phyloP scores from a whole-genome alignment of 2,329 filamentous ascomycete genomes.

The Ophiostoma sp. region DNA sequence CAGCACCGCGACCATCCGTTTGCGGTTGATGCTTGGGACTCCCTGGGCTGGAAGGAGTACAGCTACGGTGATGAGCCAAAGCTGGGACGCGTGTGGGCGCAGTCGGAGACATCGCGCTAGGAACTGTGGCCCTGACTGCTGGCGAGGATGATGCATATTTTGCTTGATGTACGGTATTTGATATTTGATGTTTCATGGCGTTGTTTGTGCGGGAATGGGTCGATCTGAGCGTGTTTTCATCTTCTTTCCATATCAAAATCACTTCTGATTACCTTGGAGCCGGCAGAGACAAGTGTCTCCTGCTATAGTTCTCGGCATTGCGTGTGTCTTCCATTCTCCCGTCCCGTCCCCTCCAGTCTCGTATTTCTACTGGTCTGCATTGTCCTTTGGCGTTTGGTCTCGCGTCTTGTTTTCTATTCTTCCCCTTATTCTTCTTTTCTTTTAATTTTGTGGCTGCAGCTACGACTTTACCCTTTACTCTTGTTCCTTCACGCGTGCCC shows the following conservation, averaged over 20 bases:
- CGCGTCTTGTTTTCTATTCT: slow-evolving; percentile 13
- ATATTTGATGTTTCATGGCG: background rate
- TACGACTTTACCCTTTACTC: background rate
- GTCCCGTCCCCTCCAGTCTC: background rate
- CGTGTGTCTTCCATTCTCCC: background rate
- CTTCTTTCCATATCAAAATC: slow-evolving; percentile 1
- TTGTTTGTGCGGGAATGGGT: background rate
- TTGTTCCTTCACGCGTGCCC: background rate
- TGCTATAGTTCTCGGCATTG: background rate
- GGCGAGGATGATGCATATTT: background rate
- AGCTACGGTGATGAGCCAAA: slow-evolving; percentile 13
- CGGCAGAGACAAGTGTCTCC: background rate
- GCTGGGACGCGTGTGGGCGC: slow-evolving; percentile 22
- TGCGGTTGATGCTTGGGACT: slow-evolving; percentile 25
- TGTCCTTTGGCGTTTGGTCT: slow-evolving; percentile 22
- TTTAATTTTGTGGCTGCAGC: background rate
- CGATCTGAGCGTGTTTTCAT: slow-evolving; percentile 7
- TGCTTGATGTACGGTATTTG: background rate
- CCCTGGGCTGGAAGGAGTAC: slow-evolving; percentile 26
- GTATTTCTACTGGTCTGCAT: slow-evolving; percentile 17
- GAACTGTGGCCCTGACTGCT: background rate
- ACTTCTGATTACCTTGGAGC: background rate
- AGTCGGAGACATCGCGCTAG: slow-evolving; percentile 18
- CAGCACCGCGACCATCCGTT: slow-evolving; percentile 16
- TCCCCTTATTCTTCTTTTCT: slow-evolving; percentile 3